These are phyloP conservation scores for Daphne laureola DNA, from an alignment of 441 rosid genomes.

Conservation along the genomic window DNA sequence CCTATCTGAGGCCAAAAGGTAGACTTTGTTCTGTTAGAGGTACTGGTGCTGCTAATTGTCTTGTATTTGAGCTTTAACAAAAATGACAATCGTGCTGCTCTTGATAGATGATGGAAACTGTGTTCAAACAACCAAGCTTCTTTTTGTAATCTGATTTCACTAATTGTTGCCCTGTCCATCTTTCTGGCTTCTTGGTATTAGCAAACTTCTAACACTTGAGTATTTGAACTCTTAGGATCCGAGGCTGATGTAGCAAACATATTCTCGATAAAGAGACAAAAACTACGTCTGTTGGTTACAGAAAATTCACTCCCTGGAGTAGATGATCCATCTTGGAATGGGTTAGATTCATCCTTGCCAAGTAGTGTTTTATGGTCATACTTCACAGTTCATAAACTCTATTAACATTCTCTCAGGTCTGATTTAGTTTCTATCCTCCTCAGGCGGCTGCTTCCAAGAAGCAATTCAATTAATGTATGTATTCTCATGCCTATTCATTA, in stretches of 20 bases:
- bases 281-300: slow-evolving; percentile 41
- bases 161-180: not conserved
- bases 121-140: too few relatives aligned
- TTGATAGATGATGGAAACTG: not conserved
- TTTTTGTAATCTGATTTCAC: not conserved
- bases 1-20: slow-evolving; percentile 21
- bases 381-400: slow-evolving; percentile 22
- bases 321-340: slow-evolving; percentile 31
- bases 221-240: slow-evolving; percentile 31
- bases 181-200: too few relatives aligned
- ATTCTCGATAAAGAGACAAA: slow-evolving; percentile 47
- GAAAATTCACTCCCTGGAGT: slow-evolving; percentile 37
- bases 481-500: not conserved
- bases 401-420: slow-evolving; percentile 32
- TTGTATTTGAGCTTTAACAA: too few relatives aligned
- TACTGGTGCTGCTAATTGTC: too few relatives aligned
- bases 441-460: slow-evolving; percentile 36
- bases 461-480: slow-evolving; percentile 36
- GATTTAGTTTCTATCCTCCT: slow-evolving; percentile 46
- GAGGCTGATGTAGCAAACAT: slow-evolving; percentile 25
- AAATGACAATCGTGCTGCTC: too few relatives aligned
- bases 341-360: slow-evolving; percentile 33
- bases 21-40: not conserved
- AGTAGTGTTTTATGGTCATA: slow-evolving; percentile 11
- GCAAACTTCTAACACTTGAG: not conserved